These are phyloP conservation scores for Warburgia ugandensis DNA, from an alignment of 164 flowering plant genomes.

Conservation along the genomic window DNA sequence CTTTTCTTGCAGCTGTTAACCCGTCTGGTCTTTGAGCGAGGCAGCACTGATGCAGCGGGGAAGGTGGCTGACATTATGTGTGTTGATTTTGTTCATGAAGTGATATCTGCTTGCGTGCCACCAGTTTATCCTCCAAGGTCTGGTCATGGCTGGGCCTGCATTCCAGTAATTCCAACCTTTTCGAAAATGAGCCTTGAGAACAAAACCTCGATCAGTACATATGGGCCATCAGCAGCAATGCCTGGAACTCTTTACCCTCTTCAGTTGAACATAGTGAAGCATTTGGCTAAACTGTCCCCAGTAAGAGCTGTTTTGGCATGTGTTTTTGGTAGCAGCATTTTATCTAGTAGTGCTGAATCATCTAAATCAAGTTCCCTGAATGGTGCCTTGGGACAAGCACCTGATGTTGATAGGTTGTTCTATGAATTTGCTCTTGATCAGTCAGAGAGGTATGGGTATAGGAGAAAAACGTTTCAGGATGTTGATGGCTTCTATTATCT, in stretches of 20 bases:
- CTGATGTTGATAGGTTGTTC: conserved; percentile 76
- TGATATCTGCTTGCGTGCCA: conserved; percentile 96
- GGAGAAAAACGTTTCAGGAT: neutral
- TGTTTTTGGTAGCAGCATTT: conserved; percentile 89
- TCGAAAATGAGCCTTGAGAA: conserved; percentile 40
- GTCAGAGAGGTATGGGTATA: conserved; percentile 69
- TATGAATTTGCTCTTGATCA: conserved; percentile 97
- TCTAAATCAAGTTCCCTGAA: conserved; percentile 44
- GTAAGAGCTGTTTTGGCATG: conserved; percentile 92
- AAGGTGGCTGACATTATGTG: conserved; percentile 91
- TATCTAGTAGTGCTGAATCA: conserved; percentile 53
- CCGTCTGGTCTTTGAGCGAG: conserved; percentile 91
- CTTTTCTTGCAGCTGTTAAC: conserved; percentile 69
- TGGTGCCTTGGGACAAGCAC: conserved; percentile 40
- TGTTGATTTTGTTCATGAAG: conserved; percentile 97
- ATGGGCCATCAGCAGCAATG: conserved; percentile 38
- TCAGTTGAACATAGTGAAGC: conserved; percentile 78
- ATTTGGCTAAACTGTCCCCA: conserved; percentile 85
- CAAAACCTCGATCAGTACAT: conserved; percentile 42
- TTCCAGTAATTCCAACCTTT: conserved; percentile 59
- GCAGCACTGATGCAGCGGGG: conserved; percentile 95
- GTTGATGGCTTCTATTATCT: neutral
- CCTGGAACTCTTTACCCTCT: conserved; percentile 76
- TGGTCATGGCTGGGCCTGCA: conserved; percentile 98
- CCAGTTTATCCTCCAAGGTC: conserved; percentile 90